Evolutionary conservation across 73 alveolate genomes (phyloP).

Genomic region (Paramecium biaurelia): DNA sequence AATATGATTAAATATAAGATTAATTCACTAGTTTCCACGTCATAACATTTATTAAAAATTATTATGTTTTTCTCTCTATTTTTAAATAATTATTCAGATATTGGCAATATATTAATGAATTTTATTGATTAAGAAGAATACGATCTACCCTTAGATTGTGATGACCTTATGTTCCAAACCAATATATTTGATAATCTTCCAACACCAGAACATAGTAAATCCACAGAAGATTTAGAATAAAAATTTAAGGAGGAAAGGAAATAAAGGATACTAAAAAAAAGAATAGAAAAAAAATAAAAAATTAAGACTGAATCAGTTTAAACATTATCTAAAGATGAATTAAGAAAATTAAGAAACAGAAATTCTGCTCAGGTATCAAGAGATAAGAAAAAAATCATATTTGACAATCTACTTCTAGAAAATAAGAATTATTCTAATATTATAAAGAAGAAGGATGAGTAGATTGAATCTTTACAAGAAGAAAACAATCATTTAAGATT

Average conservation of each 20-base stretch:
- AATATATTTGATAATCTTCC: neutral
- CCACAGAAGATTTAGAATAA: neutral
- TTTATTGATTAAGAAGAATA: conserved; percentile 19
- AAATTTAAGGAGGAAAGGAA: neutral
- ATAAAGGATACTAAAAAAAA: neutral
- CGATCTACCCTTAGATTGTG: neutral
- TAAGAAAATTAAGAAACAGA: neutral
- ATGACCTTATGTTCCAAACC: neutral
- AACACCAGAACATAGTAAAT: neutral
- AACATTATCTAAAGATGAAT: neutral
- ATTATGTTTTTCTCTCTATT: neutral
- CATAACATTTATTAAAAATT: neutral
- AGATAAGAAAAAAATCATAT: neutral
- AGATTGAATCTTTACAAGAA: neutral
- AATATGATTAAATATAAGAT: neutral
- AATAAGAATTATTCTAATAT: neutral
- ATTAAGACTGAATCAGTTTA: neutral
- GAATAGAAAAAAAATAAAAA: neutral
- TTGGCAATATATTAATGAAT: neutral
- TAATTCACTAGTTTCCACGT: neutral
- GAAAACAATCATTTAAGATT: neutral
- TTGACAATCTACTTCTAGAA: neutral
- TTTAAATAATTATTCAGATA: neutral
- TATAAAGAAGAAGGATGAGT: neutral
- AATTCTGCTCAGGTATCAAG: conserved; percentile 4